These are phyloP conservation scores for Dactylellina cionopaga DNA, from an alignment of 2,329 filamentous ascomycete species.

Conservation along the genomic window DNA sequence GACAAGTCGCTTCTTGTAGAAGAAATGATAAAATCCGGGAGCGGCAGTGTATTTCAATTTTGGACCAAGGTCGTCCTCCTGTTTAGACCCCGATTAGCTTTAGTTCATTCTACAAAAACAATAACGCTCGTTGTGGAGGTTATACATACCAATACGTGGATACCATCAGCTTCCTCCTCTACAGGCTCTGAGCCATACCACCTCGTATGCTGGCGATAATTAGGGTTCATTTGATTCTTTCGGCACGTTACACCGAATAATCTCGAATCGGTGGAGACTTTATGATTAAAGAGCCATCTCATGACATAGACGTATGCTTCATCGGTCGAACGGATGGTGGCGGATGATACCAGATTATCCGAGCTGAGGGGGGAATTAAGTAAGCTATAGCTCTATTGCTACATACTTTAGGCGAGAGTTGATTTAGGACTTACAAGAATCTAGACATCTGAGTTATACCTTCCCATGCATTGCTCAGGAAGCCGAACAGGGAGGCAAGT, in stretches of 20 bases:
- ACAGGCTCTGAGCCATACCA: constrained; percentile 36
- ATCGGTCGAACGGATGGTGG: constrained; percentile 57
- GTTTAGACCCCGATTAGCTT: no score
- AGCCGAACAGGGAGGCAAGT: constrained; percentile 44
- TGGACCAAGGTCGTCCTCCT: constrained; percentile 45
- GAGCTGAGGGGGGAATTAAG: constrained; percentile 53
- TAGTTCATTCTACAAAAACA: no score
- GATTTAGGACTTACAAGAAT: constrained; percentile 36
- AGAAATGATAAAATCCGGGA: constrained; percentile 50
- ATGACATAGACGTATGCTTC: constrained; percentile 57
- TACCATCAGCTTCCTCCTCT: constrained; percentile 12
- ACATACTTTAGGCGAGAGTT: not conserved
- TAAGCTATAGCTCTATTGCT: not conserved
- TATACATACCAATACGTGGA: constrained; percentile 9
- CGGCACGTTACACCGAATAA: constrained; percentile 57
- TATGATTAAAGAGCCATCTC: constrained; percentile 56
- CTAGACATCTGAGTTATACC: constrained; percentile 41
- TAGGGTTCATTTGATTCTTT: constrained; percentile 45
- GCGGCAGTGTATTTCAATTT: constrained; percentile 55
- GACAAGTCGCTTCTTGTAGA: constrained; percentile 50
- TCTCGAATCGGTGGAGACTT: constrained; percentile 56
- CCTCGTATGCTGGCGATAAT: constrained; percentile 27
- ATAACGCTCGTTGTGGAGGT: no score
- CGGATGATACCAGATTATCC: constrained; percentile 57
- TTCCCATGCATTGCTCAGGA: constrained; percentile 49